Base-by-base conservation (phyloP, 305 asterid genomes). In the Fraxinus sp. region DNA sequence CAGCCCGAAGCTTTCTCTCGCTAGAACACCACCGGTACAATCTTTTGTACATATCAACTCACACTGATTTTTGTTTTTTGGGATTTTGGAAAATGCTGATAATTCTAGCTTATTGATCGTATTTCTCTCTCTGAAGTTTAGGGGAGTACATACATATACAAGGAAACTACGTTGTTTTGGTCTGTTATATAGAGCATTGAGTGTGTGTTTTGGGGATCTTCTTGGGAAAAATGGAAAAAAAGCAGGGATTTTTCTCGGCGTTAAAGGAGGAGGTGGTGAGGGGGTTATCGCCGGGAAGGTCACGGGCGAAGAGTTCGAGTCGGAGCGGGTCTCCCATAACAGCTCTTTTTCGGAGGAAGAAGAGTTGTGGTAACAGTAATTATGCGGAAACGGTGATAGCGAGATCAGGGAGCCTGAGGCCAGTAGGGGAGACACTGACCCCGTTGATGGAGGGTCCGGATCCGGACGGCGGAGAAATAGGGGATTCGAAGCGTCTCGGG, bases 171-270 rank as follows among this genome's bases (percentile, higher is more conserved):
- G n/a, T 66, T 22, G n/a, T 26, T 66, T 26, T 22, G 73, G 36
- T 22, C 35, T 26, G 73, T 14, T 46, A 3, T 0, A 66, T 26
- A 26, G 11, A 7, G 73, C 73, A 22, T 11, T 13, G 41, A 24
- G 64, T 10, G 70, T 33, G 39, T 41, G 70, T 46, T 28, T 76
- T 8, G 26, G 41, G 4, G 20, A 66, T 57, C 20, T 52, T 76
- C 13, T 76, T 6, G 37, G 79, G 14, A 7, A 30, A 22, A 41
- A 93, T 94, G 98, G 99, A 95, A 88, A 92, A 87, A 83, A 95
- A 87, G 44, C 97, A 94, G 78, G 97, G 99, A 5, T 95, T 95
- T 81, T 93, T 95, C 85, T 94, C 99, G 55, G 94, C 98, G 14
- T 83, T 95, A 79, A 94, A 90, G 85, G 97, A 93, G 37, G 98